Evolutionary conservation across 2,329 filamentous ascomycete genomes (phyloP).

Genomic region (Reticulascus tulasneorum): DNA sequence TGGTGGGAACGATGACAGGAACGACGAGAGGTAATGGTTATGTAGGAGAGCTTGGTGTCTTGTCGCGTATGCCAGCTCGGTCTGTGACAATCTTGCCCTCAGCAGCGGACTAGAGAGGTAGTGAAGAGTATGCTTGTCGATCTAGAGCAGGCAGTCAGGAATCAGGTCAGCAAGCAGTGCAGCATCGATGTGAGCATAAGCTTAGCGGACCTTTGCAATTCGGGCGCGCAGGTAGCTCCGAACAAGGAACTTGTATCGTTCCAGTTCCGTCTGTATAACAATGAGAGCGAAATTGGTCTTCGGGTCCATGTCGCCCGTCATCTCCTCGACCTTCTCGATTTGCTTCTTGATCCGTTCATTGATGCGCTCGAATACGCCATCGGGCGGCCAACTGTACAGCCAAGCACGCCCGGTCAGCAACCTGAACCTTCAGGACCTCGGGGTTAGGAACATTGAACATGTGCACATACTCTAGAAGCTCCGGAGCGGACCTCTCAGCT

Average conservation of each 20-base stretch:
- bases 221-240: slow-evolving; percentile 77
- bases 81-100: slow-evolving; percentile 63
- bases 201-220: slow-evolving; percentile 92
- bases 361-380: slow-evolving; percentile 75
- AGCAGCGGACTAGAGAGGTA: slow-evolving; percentile 58
- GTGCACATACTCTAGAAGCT: slow-evolving; percentile 69
- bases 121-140: slow-evolving; percentile 73
- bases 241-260: slow-evolving; percentile 88
- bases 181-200: too few relatives aligned
- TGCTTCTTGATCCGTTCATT: slow-evolving; percentile 67
- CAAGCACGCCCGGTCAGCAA: slow-evolving; percentile 3
- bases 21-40: slow-evolving; percentile 79
- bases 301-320: slow-evolving; percentile 82
- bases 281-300: slow-evolving; percentile 91
- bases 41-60: slow-evolving; percentile 82
- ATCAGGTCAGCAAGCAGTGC: slow-evolving; percentile 2
- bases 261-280: slow-evolving; percentile 92
- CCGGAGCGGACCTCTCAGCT: slow-evolving; percentile 83
- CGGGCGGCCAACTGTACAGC: slow-evolving; percentile 64
- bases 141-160: slow-evolving; percentile 38
- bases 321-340: slow-evolving; percentile 68
- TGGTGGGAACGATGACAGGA: slow-evolving; percentile 76
- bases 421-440: background rate
- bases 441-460: background rate
- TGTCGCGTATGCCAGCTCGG: slow-evolving; percentile 78